Conservation (phyloP, 169 alveolate species). For the Babesia bigemina region DNA sequence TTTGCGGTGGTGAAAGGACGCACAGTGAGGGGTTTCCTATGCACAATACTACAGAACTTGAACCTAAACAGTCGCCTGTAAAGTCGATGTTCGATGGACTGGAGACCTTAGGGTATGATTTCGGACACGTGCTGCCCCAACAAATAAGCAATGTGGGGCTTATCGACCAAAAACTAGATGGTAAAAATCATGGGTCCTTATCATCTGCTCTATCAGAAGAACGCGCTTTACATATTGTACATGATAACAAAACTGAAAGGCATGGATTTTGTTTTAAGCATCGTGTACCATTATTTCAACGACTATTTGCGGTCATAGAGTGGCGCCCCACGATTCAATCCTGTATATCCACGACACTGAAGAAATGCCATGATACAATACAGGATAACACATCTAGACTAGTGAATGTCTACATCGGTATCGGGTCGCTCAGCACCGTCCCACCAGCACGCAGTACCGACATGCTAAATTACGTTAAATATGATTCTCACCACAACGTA, state of each 20-base stretch:
- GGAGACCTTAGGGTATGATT: too few relatives aligned
- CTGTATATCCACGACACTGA: background rate
- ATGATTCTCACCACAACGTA: background rate
- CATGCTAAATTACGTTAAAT: background rate
- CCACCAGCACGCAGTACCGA: background rate
- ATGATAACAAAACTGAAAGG: too few relatives aligned
- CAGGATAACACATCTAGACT: background rate
- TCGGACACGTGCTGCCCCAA: too few relatives aligned
- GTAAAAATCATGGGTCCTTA: too few relatives aligned
- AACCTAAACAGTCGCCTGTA: too few relatives aligned
- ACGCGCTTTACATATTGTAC: too few relatives aligned
- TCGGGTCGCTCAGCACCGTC: slow-evolving; percentile 4
- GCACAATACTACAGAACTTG: too few relatives aligned
- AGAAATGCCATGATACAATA: background rate
- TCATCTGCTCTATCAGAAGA: too few relatives aligned
- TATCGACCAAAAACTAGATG: too few relatives aligned
- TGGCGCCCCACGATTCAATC: slow-evolving; percentile 16
- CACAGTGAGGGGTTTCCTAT: too few relatives aligned
- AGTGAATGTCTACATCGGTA: background rate
- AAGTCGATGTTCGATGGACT: too few relatives aligned
- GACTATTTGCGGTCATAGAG: slow-evolving; percentile 15
- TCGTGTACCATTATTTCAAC: background rate
- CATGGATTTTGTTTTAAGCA: background rate
- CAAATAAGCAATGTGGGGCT: too few relatives aligned
- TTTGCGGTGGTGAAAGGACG: background rate